A percentile compares a stretch with the other conserved stretches of the same genome.
These are phyloP conservation scores for Heterobasidion occidentale DNA, from an alignment of 1,284 basidiomycete species.

Conservation along the genomic window DNA sequence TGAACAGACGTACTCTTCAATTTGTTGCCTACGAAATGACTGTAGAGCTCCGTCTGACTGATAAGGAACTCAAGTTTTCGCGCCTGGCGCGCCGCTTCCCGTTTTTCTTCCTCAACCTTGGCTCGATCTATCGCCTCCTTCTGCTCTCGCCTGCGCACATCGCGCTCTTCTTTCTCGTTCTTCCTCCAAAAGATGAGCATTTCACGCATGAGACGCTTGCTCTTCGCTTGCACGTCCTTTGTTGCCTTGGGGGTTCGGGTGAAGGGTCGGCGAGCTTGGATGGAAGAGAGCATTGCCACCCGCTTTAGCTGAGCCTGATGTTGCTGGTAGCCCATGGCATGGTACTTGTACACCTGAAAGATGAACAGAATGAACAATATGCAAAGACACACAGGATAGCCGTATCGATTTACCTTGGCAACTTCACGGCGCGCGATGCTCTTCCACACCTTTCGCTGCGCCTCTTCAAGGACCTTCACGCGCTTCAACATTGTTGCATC, in stretches of 20 bases:
- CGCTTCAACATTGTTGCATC: conserved; percentile 65
- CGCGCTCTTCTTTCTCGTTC: conserved; percentile 94
- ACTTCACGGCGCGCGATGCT: conserved; percentile 79
- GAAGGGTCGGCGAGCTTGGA: conserved; percentile 77
- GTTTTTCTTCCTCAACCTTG: conserved; percentile 92
- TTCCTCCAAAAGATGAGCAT: conserved; percentile 98
- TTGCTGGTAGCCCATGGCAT: conserved; percentile 55
- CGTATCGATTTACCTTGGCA: conserved; percentile 49
- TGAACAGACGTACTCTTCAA: conserved; percentile 71
- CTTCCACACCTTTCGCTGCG: conserved; percentile 82
- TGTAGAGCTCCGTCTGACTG: conserved; percentile 98
- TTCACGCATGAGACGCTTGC: conserved; percentile 85
- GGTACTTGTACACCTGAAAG: conserved; percentile 73
- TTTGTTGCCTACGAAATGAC: conserved; percentile 98
- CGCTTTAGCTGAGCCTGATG: conserved; percentile 67
- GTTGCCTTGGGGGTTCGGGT: conserved; percentile 75
- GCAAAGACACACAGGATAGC: background rate
- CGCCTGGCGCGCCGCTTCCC: conserved; percentile 92
- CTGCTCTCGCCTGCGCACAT: conserved; percentile 89
- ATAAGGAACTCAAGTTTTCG: conserved; percentile 98
- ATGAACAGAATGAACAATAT: conserved; percentile 5
- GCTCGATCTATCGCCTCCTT: conserved; percentile 88
- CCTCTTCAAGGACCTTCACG: conserved; percentile 70
- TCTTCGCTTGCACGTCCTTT: conserved; percentile 87
- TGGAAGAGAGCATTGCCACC: conserved; percentile 68